phyloP scores from a whole-genome alignment of 176 grass and related monocot species.

The Oryza nivara region DNA sequence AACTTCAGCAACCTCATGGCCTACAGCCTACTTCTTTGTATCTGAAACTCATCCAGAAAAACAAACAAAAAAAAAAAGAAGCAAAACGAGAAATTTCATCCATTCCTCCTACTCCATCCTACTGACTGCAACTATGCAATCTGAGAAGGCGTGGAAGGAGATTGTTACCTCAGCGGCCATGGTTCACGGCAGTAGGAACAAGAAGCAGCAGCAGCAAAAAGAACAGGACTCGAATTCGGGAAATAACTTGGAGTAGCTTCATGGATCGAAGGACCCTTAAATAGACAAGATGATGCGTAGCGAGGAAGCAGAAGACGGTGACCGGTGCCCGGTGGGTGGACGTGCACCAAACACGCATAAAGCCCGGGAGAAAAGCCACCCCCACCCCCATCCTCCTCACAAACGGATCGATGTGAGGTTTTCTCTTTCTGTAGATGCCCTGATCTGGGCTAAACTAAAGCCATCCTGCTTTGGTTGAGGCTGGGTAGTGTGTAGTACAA shows the following conservation, averaged over 20 bases:
- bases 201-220: neutral
- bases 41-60: neutral
- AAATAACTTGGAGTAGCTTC: conserved; percentile 11
- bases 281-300: conserved; percentile 46
- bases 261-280: conserved; percentile 36
- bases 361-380: neutral
- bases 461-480: neutral
- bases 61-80: neutral
- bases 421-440: conserved; percentile 10
- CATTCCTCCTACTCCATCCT: neutral
- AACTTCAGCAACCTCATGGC: neutral
- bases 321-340: conserved; percentile 39
- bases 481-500: conserved; percentile 43
- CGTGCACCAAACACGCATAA: conserved; percentile 45
- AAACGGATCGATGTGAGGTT: neutral
- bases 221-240: neutral
- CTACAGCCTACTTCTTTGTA: neutral
- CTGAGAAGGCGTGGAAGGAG: neutral
- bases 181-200: neutral
- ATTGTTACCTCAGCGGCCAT: conserved; percentile 58
- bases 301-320: conserved; percentile 19
- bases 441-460: neutral
- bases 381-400: neutral
- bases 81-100: neutral
- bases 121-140: neutral